A percentile compares a stretch with the other conserved stretches of the same genome.
Conservation (phyloP, 2,329 filamentous ascomycete species). For the Colletotrichum sp. region DNA sequence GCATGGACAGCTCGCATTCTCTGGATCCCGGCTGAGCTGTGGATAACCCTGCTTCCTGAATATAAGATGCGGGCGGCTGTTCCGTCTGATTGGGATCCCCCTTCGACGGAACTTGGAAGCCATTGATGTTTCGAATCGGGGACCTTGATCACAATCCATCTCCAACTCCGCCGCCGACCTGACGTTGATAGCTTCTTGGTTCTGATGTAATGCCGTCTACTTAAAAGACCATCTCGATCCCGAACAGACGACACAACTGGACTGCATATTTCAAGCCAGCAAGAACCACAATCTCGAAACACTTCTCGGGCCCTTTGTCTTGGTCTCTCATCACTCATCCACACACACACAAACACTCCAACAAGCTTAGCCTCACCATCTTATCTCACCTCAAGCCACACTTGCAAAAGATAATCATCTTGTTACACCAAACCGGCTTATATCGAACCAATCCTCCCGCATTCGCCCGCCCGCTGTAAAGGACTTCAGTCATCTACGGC, state of each 20-base stretch:
- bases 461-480: neutral
- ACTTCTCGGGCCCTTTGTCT: neutral
- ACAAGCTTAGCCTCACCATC: neutral
- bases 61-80: neutral
- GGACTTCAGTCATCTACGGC: neutral
- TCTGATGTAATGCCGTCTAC: neutral
- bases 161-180: slow-evolving; percentile 10
- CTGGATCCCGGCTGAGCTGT: neutral
- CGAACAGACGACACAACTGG: neutral
- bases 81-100: neutral
- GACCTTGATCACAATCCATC: neutral
- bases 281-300: neutral
- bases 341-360: neutral
- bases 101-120: neutral
- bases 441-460: neutral
- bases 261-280: neutral
- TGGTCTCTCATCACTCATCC: neutral
- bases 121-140: slow-evolving; percentile 11
- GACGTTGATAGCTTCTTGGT: neutral
- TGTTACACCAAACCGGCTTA: neutral
- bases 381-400: neutral
- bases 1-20: slow-evolving; percentile 1
- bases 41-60: neutral
- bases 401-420: neutral
- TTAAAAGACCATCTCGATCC: neutral